Evolutionary conservation across 805 yeast genomes (phyloP).

Genomic region (Candida ponderosae): DNA sequence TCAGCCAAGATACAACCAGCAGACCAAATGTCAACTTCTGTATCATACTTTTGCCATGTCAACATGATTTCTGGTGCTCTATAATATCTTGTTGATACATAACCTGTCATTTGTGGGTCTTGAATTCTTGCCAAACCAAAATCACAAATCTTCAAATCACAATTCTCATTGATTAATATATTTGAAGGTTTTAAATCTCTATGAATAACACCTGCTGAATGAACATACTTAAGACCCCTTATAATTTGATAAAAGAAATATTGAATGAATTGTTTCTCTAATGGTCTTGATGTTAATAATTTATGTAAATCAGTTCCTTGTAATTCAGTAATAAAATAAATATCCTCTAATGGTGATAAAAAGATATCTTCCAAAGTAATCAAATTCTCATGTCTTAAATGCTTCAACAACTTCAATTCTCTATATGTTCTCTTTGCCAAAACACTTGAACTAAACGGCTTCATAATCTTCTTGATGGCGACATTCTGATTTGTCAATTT

Average conservation of each 20-base stretch:
- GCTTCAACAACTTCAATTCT: slow-evolving; percentile 88
- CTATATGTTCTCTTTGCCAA: slow-evolving; percentile 95
- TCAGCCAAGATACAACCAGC: slow-evolving; percentile 97
- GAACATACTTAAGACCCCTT: slow-evolving; percentile 84
- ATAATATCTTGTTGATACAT: slow-evolving; percentile 91
- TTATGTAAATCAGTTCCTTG: slow-evolving; percentile 96
- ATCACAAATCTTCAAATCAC: slow-evolving; percentile 87
- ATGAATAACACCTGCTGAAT: slow-evolving; percentile 88
- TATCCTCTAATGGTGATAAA: slow-evolving; percentile 90
- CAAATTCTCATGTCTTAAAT: slow-evolving; percentile 88
- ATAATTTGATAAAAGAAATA: slow-evolving; percentile 92
- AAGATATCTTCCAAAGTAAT: slow-evolving; percentile 91
- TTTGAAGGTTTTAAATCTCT: slow-evolving; percentile 84
- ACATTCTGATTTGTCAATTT: slow-evolving; percentile 86
- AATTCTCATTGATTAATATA: slow-evolving; percentile 79
- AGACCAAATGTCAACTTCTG: slow-evolving; percentile 96
- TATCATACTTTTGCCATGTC: slow-evolving; percentile 96
- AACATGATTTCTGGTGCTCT: slow-evolving; percentile 98
- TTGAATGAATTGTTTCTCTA: slow-evolving; percentile 94
- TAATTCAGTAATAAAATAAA: slow-evolving; percentile 90
- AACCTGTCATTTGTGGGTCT: slow-evolving; percentile 99
- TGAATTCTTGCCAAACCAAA: slow-evolving; percentile 95
- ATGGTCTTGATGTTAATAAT: slow-evolving; percentile 82
- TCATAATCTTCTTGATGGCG: slow-evolving; percentile 96
- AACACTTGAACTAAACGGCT: slow-evolving; percentile 91